phyloP scores from a whole-genome alignment of 202 grass and related monocot genomes.

The Digitaria exilis region DNA sequence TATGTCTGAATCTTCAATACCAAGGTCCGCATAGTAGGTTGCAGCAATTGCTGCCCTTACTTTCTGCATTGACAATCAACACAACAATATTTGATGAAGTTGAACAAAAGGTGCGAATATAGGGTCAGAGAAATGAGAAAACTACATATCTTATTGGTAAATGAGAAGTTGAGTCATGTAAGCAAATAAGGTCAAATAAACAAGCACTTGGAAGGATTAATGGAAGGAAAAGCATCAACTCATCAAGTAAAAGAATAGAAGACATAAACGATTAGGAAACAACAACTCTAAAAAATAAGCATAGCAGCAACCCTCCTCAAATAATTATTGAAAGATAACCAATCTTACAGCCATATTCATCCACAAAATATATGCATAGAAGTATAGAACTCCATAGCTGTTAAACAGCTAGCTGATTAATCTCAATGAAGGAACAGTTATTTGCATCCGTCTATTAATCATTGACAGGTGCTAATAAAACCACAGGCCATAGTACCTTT shows the following conservation, averaged over 20 bases:
- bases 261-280: background rate
- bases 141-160: background rate
- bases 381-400: background rate
- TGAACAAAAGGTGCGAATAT: background rate
- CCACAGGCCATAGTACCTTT: conserved; percentile 57
- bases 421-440: background rate
- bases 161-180: background rate
- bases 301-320: background rate
- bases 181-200: background rate
- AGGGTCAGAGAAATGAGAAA: background rate
- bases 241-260: background rate
- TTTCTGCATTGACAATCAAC: conserved; percentile 64
- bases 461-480: conserved; percentile 15
- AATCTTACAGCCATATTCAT: background rate
- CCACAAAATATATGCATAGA: conserved; percentile 19
- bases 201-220: conserved; percentile 6
- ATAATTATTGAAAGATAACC: background rate
- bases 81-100: background rate
- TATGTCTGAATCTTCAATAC: conserved; percentile 88
- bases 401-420: background rate
- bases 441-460: background rate
- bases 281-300: conserved; percentile 1
- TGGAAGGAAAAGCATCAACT: conserved; percentile 17
- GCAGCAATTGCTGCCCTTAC: conserved; percentile 77
- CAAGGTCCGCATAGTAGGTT: conserved; percentile 80